Evolutionary conservation across 2,329 filamentous ascomycete species (phyloP), one percentile per base, ranked within the genome.

Genomic region (Cladosporium sp.): DNA sequence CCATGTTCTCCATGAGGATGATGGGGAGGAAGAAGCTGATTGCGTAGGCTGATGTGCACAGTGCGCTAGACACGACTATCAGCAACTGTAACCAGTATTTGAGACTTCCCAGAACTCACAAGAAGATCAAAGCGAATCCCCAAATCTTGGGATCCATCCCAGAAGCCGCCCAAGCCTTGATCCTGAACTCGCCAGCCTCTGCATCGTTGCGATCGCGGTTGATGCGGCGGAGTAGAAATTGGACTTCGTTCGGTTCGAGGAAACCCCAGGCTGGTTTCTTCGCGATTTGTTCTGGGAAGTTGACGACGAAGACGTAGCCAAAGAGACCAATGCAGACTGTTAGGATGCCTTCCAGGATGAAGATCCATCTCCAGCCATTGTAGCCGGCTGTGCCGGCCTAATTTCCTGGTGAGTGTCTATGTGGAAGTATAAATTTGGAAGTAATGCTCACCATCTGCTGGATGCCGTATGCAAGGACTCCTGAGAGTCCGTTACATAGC

Each of bases 1-100:
- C 73, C 66, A 76, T 82, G 19, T 79, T 78, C 5, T 67, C 70
- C n/a, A 70, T 66, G 9, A 95, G 82, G 65, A 94, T 89, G 66
- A 92, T 83, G 10, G 90, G 89, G 4, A 93, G 74, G 68, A 92
- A 92, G 71, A 89, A 93, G 62, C n/a, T 83, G 80, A 66, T 74
- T 8, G 71, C 73, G 52, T 81, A 79, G 3, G 77, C 78, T 0
- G 77, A 78, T 34, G 77, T 78, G 17, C 78, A 74, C 61, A 73
- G 66, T 10, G 36, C 65, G 64, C 65, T 58, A 57, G 68, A 70
- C 4, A 20, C 9, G 3, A n/a, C 8, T 7, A 35, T 52, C 4
- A 52, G 35, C 36, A 10, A 19, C 5, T 4, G 34, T 2, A 32
- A 3, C 19, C 19, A 37, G 7, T 19, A 17, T 9, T 9, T 15